Percentiles rank a stretch among this genome's conserved stretches.
Evolutionary conservation across 768 basidiomycete genomes (phyloP).

Genomic region (Mycena vitilis): DNA sequence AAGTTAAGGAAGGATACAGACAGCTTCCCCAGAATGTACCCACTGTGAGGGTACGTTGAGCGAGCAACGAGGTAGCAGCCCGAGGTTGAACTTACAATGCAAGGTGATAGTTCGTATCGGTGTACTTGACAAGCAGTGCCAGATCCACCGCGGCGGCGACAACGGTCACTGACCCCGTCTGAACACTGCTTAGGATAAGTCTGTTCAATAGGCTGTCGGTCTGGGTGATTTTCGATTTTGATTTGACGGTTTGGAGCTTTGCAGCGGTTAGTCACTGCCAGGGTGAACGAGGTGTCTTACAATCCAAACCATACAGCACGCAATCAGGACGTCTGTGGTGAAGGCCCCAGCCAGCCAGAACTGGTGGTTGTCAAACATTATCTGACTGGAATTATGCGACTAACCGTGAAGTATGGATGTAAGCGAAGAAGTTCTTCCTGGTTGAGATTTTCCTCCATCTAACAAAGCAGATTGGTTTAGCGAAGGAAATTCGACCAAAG

Average conservation of each 20-base stretch:
- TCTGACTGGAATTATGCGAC: background rate
- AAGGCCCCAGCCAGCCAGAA: conserved; percentile 21
- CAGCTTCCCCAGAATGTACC: background rate
- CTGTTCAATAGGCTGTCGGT: conserved; percentile 1
- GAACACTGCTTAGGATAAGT: conserved; percentile 6
- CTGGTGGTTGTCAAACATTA: background rate
- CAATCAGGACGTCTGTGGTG: conserved; percentile 13
- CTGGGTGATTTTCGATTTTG: background rate
- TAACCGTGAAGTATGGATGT: conserved; percentile 15
- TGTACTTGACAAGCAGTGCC: conserved; percentile 17
- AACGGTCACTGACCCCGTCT: conserved; percentile 9
- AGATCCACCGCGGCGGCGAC: conserved; percentile 3
- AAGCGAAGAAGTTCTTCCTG: conserved; percentile 11
- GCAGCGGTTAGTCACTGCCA: background rate
- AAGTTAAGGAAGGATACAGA: background rate
- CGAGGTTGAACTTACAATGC: conserved; percentile 5
- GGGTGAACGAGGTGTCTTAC: background rate
- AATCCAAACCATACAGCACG: conserved; percentile 18
- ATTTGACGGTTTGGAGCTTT: conserved; percentile 10
- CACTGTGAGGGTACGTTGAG: background rate
- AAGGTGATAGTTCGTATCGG: conserved; percentile 25
- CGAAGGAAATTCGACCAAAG: background rate
- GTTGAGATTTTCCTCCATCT: conserved; percentile 1
- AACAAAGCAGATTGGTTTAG: background rate
- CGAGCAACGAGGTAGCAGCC: background rate